Evolutionary conservation across 345 rosid genomes (phyloP), one percentile per base, ranked within the genome.

Genomic region (Hibiscus syriacus): DNA sequence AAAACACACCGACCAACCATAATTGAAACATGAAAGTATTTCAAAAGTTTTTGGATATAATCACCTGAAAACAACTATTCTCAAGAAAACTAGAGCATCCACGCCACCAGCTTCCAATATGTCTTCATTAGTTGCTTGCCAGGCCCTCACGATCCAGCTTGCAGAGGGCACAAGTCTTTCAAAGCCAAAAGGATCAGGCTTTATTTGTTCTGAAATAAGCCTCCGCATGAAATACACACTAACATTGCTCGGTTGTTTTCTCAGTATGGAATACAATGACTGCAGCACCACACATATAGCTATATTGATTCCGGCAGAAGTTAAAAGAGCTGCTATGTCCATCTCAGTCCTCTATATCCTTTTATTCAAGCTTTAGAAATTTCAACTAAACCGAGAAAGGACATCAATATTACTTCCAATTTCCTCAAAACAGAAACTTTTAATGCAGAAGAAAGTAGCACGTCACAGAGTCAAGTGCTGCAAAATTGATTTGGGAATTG

Each of bases 161-260:
- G 99, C 91, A 57, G 98, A 86, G 0, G 98, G 98, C 3, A 81
- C 89, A 71, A 89, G 92, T 74, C 98, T 89, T 57, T 91, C 89
- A 19, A 89, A 72, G 73, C 85, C 77, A 65, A 71, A 64, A 69
- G 80, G 78, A 70, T 83, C 86, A 19, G 70, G 79, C 67, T 72
- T 79, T 39, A 72, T 63, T 23, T 59, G 69, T 20, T 74, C 82
- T 0, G 72, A 54, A 70, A 86, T 83, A 60, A 87, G 82, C 86
- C 82, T 69, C 76, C 87, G 80, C 3, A 84, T 86, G 65, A 91
- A 89, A 75, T 91, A 94, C 53, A 94, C 99, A 74, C 83, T 67
- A 2, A 53, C 69, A 65, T 86, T 87, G 86, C 82, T 71, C 0
- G 97, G 97, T 64, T 91, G 97, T 61, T 94, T 94, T 29, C 99